Percentiles rank a stretch among this genome's conserved stretches.
These are phyloP conservation scores for Botrytis pseudocinerea DNA, from an alignment of 2,329 filamentous ascomycete species.

Conservation along the genomic window DNA sequence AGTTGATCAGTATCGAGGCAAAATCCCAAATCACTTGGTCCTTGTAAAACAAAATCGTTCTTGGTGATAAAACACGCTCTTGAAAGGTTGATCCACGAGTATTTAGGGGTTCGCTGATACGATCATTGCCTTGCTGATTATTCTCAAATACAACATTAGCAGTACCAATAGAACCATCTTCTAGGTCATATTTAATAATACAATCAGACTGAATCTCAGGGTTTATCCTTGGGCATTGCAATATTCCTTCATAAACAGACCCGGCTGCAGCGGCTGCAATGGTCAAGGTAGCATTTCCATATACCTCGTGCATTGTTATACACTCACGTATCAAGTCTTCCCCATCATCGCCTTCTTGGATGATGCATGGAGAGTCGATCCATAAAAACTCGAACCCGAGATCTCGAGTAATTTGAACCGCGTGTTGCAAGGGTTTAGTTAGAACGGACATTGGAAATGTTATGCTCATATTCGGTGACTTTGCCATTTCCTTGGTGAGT, in stretches of 20 bases:
- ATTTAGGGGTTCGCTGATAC: background rate
- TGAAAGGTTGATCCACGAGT: slow-evolving; percentile 6
- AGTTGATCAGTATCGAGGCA: slow-evolving; percentile 5
- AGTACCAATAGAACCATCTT: background rate
- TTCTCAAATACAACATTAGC: background rate
- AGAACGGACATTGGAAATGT: background rate
- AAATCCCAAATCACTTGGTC: background rate
- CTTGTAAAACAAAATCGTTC: background rate
- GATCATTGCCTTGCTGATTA: background rate
- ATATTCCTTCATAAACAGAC: background rate
- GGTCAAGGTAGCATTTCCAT: background rate
- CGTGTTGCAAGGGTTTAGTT: background rate
- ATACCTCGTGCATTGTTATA: background rate
- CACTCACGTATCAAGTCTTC: background rate
- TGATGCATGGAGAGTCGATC: background rate
- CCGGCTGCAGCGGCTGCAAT: background rate
- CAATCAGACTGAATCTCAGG: background rate
- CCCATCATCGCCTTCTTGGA: background rate
- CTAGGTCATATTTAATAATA: background rate
- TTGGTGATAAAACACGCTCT: background rate
- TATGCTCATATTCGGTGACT: background rate
- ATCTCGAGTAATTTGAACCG: background rate
- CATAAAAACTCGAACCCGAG: background rate
- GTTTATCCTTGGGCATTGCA: background rate
- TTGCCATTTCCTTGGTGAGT: background rate